Conservation (phyloP, 208 protist species). For the Entamoeba dispar region DNA sequence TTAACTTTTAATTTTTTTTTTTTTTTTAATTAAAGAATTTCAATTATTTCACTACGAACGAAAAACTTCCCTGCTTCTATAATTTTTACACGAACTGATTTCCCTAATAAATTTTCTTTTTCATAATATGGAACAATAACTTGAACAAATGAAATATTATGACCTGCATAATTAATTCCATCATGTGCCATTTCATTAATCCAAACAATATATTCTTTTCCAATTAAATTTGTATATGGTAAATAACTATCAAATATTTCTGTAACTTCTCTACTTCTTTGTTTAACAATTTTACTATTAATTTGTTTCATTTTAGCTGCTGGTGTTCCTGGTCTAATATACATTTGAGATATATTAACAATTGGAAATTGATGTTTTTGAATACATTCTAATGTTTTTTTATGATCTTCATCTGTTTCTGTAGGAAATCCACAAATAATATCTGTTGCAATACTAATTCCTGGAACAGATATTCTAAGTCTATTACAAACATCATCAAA, state of each 20-base stretch:
- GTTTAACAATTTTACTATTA: background rate
- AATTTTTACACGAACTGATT: background rate
- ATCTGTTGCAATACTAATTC: constrained; percentile 5
- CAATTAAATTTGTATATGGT: background rate
- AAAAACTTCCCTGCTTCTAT: background rate
- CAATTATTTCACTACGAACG: background rate
- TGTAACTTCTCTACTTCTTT: background rate
- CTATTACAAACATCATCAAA: background rate
- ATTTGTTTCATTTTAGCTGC: constrained; percentile 5
- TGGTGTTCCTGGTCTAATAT: background rate
- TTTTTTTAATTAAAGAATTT: background rate
- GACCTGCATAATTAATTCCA: background rate
- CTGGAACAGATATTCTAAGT: background rate
- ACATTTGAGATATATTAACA: constrained; percentile 15
- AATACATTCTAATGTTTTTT: background rate
- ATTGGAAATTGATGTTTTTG: background rate
- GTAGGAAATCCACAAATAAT: constrained; percentile 14
- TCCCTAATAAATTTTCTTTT: background rate
- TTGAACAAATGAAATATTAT: background rate
- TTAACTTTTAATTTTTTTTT: background rate
- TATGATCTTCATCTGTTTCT: constrained; percentile 19
- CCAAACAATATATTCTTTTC: background rate
- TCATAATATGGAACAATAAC: background rate
- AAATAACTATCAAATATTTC: background rate
- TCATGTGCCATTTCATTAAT: background rate